These are phyloP conservation scores for Ampelocalamus luodianensis DNA, from an alignment of 176 grass and related monocot species.

Conservation along the genomic window DNA sequence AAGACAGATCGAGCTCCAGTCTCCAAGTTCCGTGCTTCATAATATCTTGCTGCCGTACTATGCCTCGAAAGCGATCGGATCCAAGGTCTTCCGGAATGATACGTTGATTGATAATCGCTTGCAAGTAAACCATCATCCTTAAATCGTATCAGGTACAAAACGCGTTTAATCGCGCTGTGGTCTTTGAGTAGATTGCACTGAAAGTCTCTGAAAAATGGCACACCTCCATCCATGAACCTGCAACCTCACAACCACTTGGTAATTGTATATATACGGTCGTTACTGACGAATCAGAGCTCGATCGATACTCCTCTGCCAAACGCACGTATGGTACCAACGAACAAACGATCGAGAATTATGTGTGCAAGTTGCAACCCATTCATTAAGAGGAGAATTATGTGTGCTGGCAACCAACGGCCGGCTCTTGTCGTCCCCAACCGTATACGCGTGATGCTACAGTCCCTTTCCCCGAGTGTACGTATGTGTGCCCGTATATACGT, in stretches of 20 bases:
- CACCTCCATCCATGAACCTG: background rate
- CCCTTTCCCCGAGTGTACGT: too few relatives aligned
- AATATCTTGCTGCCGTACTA: background rate
- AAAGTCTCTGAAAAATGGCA: conserved; percentile 21
- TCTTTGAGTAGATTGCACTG: conserved; percentile 57
- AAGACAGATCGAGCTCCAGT: background rate
- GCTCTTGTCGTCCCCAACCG: too few relatives aligned
- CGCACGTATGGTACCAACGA: background rate
- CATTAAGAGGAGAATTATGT: conserved; percentile 27
- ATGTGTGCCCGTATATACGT: too few relatives aligned
- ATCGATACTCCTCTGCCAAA: background rate
- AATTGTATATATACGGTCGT: background rate
- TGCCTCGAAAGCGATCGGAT: background rate
- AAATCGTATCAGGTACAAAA: background rate
- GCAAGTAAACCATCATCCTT: conserved; percentile 28
- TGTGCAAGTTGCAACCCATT: background rate
- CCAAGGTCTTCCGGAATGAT: background rate
- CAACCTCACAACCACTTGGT: background rate
- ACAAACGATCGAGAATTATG: background rate
- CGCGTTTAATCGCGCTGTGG: background rate
- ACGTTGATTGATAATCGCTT: conserved; percentile 31
- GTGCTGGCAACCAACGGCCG: conserved; percentile 11
- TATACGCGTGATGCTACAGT: too few relatives aligned
- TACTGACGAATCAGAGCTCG: background rate
- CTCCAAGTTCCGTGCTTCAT: background rate